A percentile compares a stretch with the other conserved stretches of the same genome.
Conservation (phyloP, 176 grass and related monocot genomes). For the Aegilops speltoides region DNA sequence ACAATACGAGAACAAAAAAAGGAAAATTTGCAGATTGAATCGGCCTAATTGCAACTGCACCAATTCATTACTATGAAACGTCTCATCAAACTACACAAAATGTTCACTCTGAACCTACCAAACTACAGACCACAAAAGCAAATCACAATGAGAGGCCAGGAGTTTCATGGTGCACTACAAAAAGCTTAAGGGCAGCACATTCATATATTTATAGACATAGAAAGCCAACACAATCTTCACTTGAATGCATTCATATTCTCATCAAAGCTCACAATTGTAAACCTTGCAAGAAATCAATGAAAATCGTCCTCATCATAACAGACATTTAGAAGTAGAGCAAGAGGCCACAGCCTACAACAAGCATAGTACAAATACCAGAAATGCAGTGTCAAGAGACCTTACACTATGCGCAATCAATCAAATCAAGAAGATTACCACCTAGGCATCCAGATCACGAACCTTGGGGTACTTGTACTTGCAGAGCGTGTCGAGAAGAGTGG, state of each 20-base stretch:
- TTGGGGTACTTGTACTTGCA: slow-evolving; percentile 97
- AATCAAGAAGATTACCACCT: background rate
- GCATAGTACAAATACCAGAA: background rate
- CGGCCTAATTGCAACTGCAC: background rate
- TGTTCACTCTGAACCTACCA: background rate
- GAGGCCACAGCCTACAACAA: background rate
- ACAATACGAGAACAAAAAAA: background rate
- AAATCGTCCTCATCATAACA: background rate
- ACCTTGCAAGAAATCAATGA: background rate
- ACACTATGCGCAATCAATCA: background rate
- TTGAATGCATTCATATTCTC: background rate
- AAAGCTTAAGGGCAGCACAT: background rate
- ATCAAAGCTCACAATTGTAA: background rate
- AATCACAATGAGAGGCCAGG: background rate
- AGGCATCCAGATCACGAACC: slow-evolving; percentile 32
- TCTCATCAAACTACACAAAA: slow-evolving; percentile 4
- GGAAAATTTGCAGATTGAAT: background rate
- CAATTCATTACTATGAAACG: background rate
- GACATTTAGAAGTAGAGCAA: background rate
- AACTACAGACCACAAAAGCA: background rate
- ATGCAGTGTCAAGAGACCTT: background rate
- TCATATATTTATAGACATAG: slow-evolving; percentile 10
- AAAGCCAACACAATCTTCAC: background rate
- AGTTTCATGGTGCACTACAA: background rate
- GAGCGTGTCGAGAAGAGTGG: slow-evolving; percentile 80